These are phyloP conservation scores for Penicillium sp. DNA, from an alignment of 2,329 filamentous ascomycete genomes.

Conservation along the genomic window DNA sequence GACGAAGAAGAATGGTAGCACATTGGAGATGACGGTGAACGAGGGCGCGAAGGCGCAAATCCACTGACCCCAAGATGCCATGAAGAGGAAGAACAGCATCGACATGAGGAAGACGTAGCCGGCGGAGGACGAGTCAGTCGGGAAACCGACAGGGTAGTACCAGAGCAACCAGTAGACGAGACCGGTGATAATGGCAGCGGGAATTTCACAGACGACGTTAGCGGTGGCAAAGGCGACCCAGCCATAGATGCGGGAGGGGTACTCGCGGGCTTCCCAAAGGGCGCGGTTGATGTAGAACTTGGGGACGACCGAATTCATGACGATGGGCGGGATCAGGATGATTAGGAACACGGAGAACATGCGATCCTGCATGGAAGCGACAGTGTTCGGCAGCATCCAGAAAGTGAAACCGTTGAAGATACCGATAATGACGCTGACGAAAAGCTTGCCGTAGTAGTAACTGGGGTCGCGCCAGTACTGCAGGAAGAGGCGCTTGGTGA, in stretches of 20 bases:
- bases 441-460: slow-evolving; percentile 77
- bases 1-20: slow-evolving; percentile 80
- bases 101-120: slow-evolving; percentile 81
- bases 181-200: slow-evolving; percentile 65
- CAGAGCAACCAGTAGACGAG: slow-evolving; percentile 73
- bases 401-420: slow-evolving; percentile 83
- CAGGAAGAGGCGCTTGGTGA: slow-evolving; percentile 71
- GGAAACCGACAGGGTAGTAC: slow-evolving; percentile 76
- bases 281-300: slow-evolving; percentile 75
- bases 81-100: slow-evolving; percentile 76
- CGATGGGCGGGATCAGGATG: slow-evolving; percentile 67
- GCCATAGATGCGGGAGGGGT: slow-evolving; percentile 74
- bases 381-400: slow-evolving; percentile 66
- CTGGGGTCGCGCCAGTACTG: slow-evolving; percentile 77
- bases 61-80: slow-evolving; percentile 78
- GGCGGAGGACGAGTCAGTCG: slow-evolving; percentile 64
- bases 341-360: slow-evolving; percentile 75
- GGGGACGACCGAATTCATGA: slow-evolving; percentile 75
- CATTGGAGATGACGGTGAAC: slow-evolving; percentile 76
- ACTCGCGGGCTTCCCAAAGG: slow-evolving; percentile 74
- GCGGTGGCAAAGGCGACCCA: slow-evolving; percentile 78
- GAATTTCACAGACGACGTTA: slow-evolving; percentile 73
- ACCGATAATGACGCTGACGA: slow-evolving; percentile 70
- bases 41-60: slow-evolving; percentile 79
- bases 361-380: slow-evolving; percentile 73